Conservation (phyloP, 2,329 filamentous ascomycete species). For the Nemania sp. region DNA sequence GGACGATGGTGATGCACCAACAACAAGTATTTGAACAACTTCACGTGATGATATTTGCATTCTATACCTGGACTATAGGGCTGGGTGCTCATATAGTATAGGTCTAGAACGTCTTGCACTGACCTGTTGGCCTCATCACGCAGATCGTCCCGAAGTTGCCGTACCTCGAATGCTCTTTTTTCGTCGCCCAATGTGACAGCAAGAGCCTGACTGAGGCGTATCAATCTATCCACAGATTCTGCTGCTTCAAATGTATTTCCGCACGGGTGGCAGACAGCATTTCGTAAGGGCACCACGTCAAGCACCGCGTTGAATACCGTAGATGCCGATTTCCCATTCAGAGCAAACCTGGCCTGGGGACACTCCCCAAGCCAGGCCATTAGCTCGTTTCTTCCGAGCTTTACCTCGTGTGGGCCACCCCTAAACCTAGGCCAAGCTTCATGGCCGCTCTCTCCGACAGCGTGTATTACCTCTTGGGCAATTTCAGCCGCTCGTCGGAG, state of each 20-base stretch:
- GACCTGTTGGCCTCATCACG: neutral
- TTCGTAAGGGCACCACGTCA: neutral
- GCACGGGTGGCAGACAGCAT: slow-evolving; percentile 6
- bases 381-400: slow-evolving; percentile 20
- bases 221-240: too few species aligned
- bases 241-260: rapidly evolving
- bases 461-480: slow-evolving; percentile 6
- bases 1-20: too few species aligned
- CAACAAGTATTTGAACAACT: too few species aligned
- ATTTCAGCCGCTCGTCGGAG: slow-evolving; percentile 5
- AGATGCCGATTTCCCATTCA: rapidly evolving
- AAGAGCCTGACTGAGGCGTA: neutral
- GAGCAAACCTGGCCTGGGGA: rapidly evolving
- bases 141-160: neutral
- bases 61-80: neutral
- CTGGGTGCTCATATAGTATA: neutral
- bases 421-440: neutral
- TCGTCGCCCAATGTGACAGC: slow-evolving; percentile 1
- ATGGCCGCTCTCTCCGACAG: neutral
- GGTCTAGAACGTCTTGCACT: neutral
- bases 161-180: neutral
- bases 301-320: too few species aligned
- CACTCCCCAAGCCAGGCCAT: neutral
- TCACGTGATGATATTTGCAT: too few species aligned
- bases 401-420: slow-evolving; percentile 7